Evolutionary conservation across 1,284 basidiomycete species (phyloP).

Genomic region (Ceratobasidium sp.): DNA sequence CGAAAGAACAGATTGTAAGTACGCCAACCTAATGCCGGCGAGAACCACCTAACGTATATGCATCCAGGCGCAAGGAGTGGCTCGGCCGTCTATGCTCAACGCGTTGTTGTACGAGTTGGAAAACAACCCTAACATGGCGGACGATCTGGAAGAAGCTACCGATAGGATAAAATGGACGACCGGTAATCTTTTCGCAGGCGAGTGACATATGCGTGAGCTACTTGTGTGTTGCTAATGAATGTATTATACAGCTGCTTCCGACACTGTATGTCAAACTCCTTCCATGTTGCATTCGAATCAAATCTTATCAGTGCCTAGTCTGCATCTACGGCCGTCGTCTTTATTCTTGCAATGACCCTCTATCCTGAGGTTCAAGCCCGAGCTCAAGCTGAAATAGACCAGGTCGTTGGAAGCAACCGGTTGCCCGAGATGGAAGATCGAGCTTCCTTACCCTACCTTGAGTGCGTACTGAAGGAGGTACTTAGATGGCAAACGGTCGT

Average conservation of each 20-base stretch:
- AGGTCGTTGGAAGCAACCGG: no score
- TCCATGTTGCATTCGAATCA: background rate
- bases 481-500: conserved; percentile 23
- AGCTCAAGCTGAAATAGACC: conserved; percentile 37
- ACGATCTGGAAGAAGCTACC: background rate
- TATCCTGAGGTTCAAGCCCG: conserved; percentile 34
- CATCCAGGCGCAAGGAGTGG: background rate
- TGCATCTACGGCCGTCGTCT: background rate
- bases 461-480: conserved; percentile 25
- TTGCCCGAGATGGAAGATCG: no score
- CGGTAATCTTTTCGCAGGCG: conserved; percentile 20
- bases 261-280: conserved; percentile 13
- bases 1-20: conserved; percentile 14
- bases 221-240: no score
- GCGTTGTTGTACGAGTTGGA: background rate
- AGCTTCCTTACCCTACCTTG: conserved; percentile 16
- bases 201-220: conserved; percentile 3
- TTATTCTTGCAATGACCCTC: conserved; percentile 29
- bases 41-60: no score
- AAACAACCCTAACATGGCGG: background rate
- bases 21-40: no score
- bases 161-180: conserved; percentile 17
- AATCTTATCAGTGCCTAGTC: background rate
- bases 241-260: background rate
- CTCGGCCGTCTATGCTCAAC: conserved; percentile 2